Percentiles rank a stretch among this genome's conserved stretches.
These are phyloP conservation scores for Dichotomocladium elegans DNA, from an alignment of 371 early-diverging fungal species.

Conservation along the genomic window DNA sequence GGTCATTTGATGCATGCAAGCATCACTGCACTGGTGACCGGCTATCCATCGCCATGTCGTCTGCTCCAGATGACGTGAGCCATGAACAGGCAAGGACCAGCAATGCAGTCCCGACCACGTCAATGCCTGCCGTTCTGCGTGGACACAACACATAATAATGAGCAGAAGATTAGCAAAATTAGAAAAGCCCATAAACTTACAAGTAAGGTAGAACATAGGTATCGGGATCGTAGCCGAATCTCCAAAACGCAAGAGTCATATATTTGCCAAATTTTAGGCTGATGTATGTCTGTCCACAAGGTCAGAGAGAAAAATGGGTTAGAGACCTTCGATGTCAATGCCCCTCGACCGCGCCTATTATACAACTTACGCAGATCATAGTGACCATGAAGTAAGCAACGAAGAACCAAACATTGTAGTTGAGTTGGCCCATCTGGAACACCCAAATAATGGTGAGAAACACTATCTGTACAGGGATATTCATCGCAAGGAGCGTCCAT, in stretches of 20 bases:
- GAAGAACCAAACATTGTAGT: slow-evolving; percentile 40
- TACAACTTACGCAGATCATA: slow-evolving; percentile 44
- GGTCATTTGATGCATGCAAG: no score
- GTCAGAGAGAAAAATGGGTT: not conserved
- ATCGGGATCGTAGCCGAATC: slow-evolving; percentile 72
- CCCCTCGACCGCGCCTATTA: no score
- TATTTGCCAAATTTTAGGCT: slow-evolving; percentile 46
- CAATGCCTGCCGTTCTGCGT: slow-evolving; percentile 51
- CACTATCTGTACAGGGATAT: slow-evolving; percentile 67
- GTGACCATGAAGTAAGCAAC: slow-evolving; percentile 34
- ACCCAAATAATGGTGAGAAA: slow-evolving; percentile 60
- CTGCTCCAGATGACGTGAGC: slow-evolving; percentile 28
- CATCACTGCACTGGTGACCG: no score
- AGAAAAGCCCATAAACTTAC: slow-evolving; percentile 25
- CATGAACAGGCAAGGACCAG: slow-evolving; percentile 41
- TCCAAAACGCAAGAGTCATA: slow-evolving; percentile 61
- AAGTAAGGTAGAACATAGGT: slow-evolving; percentile 80
- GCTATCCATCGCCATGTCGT: slow-evolving; percentile 22
- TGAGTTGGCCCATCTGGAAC: slow-evolving; percentile 50
- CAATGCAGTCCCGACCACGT: slow-evolving; percentile 52
- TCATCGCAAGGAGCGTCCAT: slow-evolving; percentile 60
- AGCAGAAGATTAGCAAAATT: not conserved
- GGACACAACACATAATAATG: not conserved
- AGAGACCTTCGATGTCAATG: not conserved
- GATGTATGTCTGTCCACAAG: slow-evolving; percentile 41